These are phyloP conservation scores for Aspergillus quadrilineatus DNA, from an alignment of 2,329 filamentous ascomycete genomes.

Conservation along the genomic window DNA sequence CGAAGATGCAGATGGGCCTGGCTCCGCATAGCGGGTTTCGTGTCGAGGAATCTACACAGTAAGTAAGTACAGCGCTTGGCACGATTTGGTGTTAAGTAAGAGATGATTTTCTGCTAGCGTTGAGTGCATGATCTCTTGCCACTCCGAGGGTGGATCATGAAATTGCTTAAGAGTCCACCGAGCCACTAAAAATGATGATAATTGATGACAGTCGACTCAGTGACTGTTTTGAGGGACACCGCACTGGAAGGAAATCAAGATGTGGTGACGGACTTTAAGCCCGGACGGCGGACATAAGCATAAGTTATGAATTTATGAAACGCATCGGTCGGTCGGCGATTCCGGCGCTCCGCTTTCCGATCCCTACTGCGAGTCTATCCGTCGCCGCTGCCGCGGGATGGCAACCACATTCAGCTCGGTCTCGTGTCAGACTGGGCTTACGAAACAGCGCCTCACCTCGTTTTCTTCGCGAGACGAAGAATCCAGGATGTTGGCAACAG, in stretches of 20 bases:
- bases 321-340: conserved; percentile 14
- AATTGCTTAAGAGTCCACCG: too few relatives aligned
- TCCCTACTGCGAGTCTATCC: not conserved
- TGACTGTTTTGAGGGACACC: not conserved
- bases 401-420: not conserved
- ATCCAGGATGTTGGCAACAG: not conserved
- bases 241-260: too few relatives aligned
- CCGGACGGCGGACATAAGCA: conserved; percentile 3
- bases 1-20: too few relatives aligned
- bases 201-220: too few relatives aligned
- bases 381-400: not conserved
- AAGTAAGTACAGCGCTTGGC: too few relatives aligned
- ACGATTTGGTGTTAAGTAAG: too few relatives aligned
- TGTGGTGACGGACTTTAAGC: not conserved
- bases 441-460: not conserved
- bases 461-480: not conserved
- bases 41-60: too few relatives aligned
- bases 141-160: too few relatives aligned
- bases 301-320: conserved; percentile 7
- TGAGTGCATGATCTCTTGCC: too few relatives aligned
- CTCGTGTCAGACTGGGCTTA: not conserved
- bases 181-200: too few relatives aligned
- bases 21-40: too few relatives aligned
- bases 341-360: conserved; percentile 6
- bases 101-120: too few relatives aligned